Evolutionary conservation across 2,329 filamentous ascomycete species (phyloP), one percentile per base, ranked within the genome.

Genomic region (Magnaporthales sp.): DNA sequence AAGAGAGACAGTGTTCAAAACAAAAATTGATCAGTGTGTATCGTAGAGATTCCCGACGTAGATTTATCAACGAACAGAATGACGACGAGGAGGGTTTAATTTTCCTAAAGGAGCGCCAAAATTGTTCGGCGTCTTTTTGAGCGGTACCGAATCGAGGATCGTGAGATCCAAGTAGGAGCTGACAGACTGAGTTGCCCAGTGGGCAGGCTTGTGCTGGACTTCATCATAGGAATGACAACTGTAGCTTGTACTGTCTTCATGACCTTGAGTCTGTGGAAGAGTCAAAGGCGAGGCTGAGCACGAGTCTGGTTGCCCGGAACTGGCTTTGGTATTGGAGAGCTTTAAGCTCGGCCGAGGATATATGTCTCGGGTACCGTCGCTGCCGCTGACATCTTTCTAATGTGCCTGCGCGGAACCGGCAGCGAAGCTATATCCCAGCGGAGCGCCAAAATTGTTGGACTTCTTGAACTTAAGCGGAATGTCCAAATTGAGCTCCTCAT

Each of bases 361-460:
- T 46, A 46, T 46, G 5, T 46, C 38, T 46, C 38, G 38, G n/a
- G 30, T n/a, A 22, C 38, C 38, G 30, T 63, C 62, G 63, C 38
- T 27, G 38, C 15, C 13, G 29, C 29, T n/a, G 19, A 26, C 63
- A 65, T 46, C 8, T 6, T 22, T 32, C 63, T 65, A 65, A 46
- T 65, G 63, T 54, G 63, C 56, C 22, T 61, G 56, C 11, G 61
- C 61, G 19, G n/a, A 22, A 27, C 10, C 5, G 30, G 30, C 62
- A 11, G n/a, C 7, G 22, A 22, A 65, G 31, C 63, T 19, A 46
- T 65, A 72, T 38, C 80, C 80, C 69, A 82, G 80, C 1, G 80
- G 80, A 24, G 79, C 78, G 13, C 81, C 81, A 72, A 83, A 83
- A 69, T 83, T 83, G 68, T 74, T 78, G 22, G 78, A 81, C 29